phyloP scores from a whole-genome alignment of 2,329 filamentous ascomycete species.

The Grosmannia penicillata region DNA sequence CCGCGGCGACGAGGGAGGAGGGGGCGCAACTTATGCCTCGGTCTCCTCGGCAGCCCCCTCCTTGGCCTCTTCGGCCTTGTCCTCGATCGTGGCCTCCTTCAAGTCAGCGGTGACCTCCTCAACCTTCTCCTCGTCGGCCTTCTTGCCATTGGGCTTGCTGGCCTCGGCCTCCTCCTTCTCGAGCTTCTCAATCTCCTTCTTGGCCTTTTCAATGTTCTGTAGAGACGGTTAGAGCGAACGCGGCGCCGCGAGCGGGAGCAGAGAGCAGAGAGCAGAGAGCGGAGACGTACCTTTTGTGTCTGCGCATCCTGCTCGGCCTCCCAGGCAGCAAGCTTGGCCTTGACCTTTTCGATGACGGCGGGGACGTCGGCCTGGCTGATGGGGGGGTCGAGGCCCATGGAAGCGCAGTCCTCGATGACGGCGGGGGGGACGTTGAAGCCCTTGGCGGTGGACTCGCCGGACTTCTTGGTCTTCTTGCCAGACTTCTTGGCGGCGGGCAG shows the following conservation, averaged over 20 bases:
- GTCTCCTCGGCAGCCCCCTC: no score
- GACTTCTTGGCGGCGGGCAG: conserved; percentile 62
- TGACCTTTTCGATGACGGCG: conserved; percentile 69
- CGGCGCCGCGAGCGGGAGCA: background rate
- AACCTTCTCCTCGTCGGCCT: conserved; percentile 16
- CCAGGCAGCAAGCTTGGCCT: conserved; percentile 83
- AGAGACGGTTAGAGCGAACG: background rate
- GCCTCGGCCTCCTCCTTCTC: conserved; percentile 44
- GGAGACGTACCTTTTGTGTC: conserved; percentile 66
- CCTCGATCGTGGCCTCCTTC: conserved; percentile 11
- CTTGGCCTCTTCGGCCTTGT: conserved; percentile 22
- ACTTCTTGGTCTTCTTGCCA: conserved; percentile 69
- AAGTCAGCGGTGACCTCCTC: background rate
- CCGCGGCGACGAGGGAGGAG: no score
- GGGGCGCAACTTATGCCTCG: no score
- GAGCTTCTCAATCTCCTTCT: conserved; percentile 85
- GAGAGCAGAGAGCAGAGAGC: background rate
- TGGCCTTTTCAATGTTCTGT: conserved; percentile 91
- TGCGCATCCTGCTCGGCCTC: conserved; percentile 79
- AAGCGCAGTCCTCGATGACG: conserved; percentile 78
- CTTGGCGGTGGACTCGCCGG: conserved; percentile 29
- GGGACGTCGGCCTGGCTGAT: conserved; percentile 76
- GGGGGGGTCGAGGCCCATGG: conserved; percentile 75
- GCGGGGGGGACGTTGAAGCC: conserved; percentile 76
- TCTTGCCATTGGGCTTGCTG: conserved; percentile 31